These are phyloP conservation scores for Fusarium zealandicum DNA, from an alignment of 2,329 filamentous ascomycete genomes.

Conservation along the genomic window DNA sequence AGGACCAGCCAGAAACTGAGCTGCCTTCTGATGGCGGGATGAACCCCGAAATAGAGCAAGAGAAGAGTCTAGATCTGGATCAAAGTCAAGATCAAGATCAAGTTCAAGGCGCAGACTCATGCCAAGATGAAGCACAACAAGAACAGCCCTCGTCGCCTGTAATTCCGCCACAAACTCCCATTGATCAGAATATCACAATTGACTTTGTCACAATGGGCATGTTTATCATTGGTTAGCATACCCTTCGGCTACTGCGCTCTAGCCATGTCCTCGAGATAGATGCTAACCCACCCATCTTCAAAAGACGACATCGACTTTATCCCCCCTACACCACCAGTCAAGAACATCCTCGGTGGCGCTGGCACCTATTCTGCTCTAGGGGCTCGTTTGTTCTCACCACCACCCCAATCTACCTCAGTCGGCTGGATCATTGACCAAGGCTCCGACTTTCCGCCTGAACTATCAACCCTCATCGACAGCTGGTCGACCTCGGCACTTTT, in stretches of 20 bases:
- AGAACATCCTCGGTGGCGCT: conserved; percentile 85
- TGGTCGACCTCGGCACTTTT: conserved; percentile 81
- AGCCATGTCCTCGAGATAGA: neutral
- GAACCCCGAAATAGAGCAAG: neutral
- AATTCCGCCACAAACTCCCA: conserved; percentile 3
- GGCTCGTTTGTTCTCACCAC: conserved; percentile 84
- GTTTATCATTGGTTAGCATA: conserved; percentile 72
- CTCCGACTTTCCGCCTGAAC: conserved; percentile 78
- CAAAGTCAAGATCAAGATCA: conserved; percentile 18
- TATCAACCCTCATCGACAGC: conserved; percentile 68
- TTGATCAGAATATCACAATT: conserved; percentile 41
- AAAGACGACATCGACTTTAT: conserved; percentile 91
- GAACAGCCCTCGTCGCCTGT: conserved; percentile 2
- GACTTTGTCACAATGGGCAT: conserved; percentile 76
- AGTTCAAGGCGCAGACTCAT: conserved; percentile 9
- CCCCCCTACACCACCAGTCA: conserved; percentile 71
- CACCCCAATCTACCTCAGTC: conserved; percentile 69
- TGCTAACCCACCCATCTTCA: conserved; percentile 14
- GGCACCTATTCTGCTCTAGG: conserved; percentile 88
- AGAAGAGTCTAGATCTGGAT: conserved; percentile 6
- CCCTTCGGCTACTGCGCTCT: neutral
- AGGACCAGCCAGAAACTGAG: conserved; percentile 9
- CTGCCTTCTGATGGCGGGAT: conserved; percentile 9
- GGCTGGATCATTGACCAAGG: conserved; percentile 94
- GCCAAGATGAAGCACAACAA: conserved; percentile 5